phyloP scores from a whole-genome alignment of 2,329 filamentous ascomycete genomes.

The Trichoderma sp. region DNA sequence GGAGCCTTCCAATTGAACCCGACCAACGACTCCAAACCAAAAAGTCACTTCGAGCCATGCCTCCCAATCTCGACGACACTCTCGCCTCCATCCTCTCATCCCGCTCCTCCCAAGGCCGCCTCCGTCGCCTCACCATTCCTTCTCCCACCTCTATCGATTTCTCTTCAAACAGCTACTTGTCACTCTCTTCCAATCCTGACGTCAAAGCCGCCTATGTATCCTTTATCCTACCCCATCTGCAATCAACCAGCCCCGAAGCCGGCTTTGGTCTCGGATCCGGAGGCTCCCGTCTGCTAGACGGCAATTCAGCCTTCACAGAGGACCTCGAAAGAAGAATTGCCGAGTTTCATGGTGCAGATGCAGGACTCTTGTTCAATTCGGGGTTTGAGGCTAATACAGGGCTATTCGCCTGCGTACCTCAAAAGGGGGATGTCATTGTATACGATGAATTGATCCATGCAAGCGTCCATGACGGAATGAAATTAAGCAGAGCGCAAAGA shows the following conservation, averaged over 20 bases:
- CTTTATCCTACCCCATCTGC: constrained; percentile 42
- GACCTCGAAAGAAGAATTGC: constrained; percentile 47
- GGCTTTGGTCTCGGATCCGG: constrained; percentile 43
- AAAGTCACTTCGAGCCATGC: background rate
- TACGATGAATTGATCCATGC: constrained; percentile 77
- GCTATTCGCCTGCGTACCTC: constrained; percentile 58
- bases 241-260: constrained; percentile 20
- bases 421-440: constrained; percentile 59
- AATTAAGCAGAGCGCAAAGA: constrained; percentile 53
- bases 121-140: constrained; percentile 52
- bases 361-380: constrained; percentile 53
- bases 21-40: background rate
- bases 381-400: constrained; percentile 66
- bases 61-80: constrained; percentile 28
- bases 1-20: background rate
- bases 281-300: constrained; percentile 53
- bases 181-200: constrained; percentile 54
- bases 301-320: constrained; percentile 46
- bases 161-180: constrained; percentile 76
- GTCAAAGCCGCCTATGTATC: constrained; percentile 63
- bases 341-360: constrained; percentile 43
- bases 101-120: constrained; percentile 34
- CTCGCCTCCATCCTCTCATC: constrained; percentile 29
- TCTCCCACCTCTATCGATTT: constrained; percentile 71
- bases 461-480: constrained; percentile 75